phyloP scores from a whole-genome alignment of 345 rosid species.

The Moricandia moricandioides region DNA sequence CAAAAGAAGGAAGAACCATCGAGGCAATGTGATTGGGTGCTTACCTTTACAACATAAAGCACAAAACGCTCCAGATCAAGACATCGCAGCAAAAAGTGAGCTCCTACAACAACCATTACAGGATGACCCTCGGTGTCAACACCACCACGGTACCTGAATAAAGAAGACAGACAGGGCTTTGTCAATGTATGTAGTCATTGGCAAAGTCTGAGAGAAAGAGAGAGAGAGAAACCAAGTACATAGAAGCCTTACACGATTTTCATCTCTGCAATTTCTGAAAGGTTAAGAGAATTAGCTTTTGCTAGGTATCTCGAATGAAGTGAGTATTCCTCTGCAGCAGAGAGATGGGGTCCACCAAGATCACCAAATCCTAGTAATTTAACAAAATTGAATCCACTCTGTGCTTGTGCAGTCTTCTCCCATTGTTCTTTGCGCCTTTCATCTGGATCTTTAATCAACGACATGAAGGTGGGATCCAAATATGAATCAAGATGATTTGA shows the following conservation, averaged over 20 bases:
- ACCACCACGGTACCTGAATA: conserved; percentile 89
- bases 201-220: conserved; percentile 1
- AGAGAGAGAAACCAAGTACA: conserved; percentile 4
- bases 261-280: conserved; percentile 97
- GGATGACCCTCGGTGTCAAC: conserved; percentile 93
- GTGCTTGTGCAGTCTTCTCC: conserved; percentile 90
- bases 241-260: conserved; percentile 76
- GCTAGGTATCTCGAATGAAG: conserved; percentile 94
- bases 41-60: conserved; percentile 76
- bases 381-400: conserved; percentile 77
- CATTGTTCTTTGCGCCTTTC: conserved; percentile 89
- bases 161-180: conserved; percentile 20
- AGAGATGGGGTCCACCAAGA: conserved; percentile 72
- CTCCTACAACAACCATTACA: conserved; percentile 98
- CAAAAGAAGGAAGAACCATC: conserved; percentile 5
- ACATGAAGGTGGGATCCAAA: conserved; percentile 98
- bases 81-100: conserved; percentile 91
- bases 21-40: neutral
- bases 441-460: conserved; percentile 94
- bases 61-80: conserved; percentile 92
- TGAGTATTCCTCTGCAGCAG: conserved; percentile 91
- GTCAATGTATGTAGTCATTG: conserved; percentile 11
- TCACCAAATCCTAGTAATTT: conserved; percentile 91
- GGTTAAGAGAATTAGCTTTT: conserved; percentile 91
- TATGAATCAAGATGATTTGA: conserved; percentile 76